Evolutionary conservation across 805 yeast genomes (phyloP), one percentile per base, ranked within the genome.

Genomic region (Cyberlindnera veronae): DNA sequence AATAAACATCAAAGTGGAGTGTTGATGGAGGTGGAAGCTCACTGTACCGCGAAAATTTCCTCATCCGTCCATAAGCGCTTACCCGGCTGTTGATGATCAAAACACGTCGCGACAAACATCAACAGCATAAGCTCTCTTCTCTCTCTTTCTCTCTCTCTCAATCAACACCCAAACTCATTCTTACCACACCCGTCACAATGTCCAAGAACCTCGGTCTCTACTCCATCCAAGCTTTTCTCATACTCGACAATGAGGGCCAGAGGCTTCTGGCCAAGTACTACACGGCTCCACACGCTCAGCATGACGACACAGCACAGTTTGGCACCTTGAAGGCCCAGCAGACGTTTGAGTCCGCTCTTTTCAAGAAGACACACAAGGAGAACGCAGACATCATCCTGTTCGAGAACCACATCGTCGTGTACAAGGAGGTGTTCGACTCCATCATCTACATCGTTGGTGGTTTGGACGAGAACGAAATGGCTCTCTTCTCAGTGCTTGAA

Each of bases 221-320:
- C 68, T 72, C 96, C 7, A 80, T 91, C 37, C 74, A 84, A 29
- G 93, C 96, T 4, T 71, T 84, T 32, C 64, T 91, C 51, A 76
- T 93, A 50, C 75, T 93, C 50, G 97, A 90, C 62, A 76, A 70
- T 53, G 83, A 81, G 41, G 96, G 95, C 13, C 74, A 79, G 41
- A 71, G 98, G 53, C 66, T 93, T 29, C 84, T 76, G 56, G 82
- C 95, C 48, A 90, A 90, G 58, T 93, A 91, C 71, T 91, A 83
- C 68, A 69, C 71, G 37, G 77, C 83, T 10, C 84, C 88, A 29
- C 46, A 45, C 41, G 17, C 16, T 49, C 63, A 55, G 29, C 52
- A 55, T 19, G 57, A 60, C 6, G 64, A 63, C 32, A 19, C 36
- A 6, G n/a, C 36, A n/a, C 51, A 51, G 24, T 50, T 58, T 11